Percentiles rank a stretch among this genome's conserved stretches.
Conservation (phyloP, 495 filamentous ascomycete genomes). For the Usnea hakonensis region DNA sequence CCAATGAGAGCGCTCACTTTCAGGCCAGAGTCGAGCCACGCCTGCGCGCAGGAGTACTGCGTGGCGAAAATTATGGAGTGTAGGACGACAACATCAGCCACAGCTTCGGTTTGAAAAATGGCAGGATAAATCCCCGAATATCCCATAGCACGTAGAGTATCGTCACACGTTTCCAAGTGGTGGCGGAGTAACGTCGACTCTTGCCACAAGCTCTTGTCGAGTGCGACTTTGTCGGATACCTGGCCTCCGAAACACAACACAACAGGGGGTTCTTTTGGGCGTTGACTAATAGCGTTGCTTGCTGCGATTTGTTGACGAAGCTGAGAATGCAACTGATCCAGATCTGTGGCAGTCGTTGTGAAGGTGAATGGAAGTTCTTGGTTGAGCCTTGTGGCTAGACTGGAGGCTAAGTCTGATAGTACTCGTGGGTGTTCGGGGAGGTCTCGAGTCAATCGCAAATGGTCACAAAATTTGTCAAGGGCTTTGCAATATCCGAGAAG, state of each 20-base stretch:
- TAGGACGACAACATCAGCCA: conserved; percentile 36
- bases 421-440: neutral
- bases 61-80: conserved; percentile 40
- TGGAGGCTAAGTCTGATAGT: conserved; percentile 18
- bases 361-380: conserved; percentile 8
- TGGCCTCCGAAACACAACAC: conserved; percentile 35
- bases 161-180: conserved; percentile 37
- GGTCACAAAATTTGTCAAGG: conserved; percentile 8
- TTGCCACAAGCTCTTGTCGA: conserved; percentile 31
- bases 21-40: conserved; percentile 46
- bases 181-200: conserved; percentile 27
- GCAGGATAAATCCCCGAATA: conserved; percentile 34
- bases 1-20: conserved; percentile 35
- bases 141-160: conserved; percentile 24
- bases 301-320: conserved; percentile 10
- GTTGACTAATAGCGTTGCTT: neutral
- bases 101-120: conserved; percentile 37
- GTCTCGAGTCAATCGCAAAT: conserved; percentile 3
- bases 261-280: conserved; percentile 18
- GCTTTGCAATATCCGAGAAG: conserved; percentile 19
- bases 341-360: neutral
- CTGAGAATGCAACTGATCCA: conserved; percentile 7
- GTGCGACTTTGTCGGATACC: conserved; percentile 27
- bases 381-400: conserved; percentile 22
- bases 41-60: conserved; percentile 42